Evolutionary conservation across 163 green algal genomes (phyloP).

Genomic region (Scenedesmus sp.): DNA sequence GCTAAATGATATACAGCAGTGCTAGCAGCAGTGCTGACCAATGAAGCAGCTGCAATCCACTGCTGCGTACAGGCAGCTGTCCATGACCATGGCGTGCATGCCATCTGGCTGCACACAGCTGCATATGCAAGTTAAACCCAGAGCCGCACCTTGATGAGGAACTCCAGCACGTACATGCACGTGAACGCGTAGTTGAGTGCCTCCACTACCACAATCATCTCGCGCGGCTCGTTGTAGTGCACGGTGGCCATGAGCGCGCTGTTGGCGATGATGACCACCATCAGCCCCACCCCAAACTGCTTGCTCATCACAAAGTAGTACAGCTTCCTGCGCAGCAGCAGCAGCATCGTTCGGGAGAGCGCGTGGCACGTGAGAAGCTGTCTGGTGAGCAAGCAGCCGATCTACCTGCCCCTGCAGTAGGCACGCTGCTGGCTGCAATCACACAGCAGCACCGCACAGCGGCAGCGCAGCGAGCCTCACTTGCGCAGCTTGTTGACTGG

Average conservation of each 20-base stretch:
- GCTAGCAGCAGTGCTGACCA: too few relatives aligned
- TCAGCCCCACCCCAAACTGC: constrained; percentile 70
- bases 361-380: too few relatives aligned
- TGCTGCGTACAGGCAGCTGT: not conserved
- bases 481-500: constrained; percentile 51
- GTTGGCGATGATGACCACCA: constrained; percentile 71
- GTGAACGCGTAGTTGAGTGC: constrained; percentile 79
- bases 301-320: constrained; percentile 53
- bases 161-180: constrained; percentile 74
- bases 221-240: constrained; percentile 56
- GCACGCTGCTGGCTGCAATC: not conserved
- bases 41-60: not conserved
- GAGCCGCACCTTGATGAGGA: constrained; percentile 65
- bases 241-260: constrained; percentile 69
- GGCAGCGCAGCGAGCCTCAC: not conserved
- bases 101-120: not conserved
- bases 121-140: not conserved
- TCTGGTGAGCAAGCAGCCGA: too few relatives aligned
- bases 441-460: not conserved
- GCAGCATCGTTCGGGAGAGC: not conserved
- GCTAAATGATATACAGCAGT: too few relatives aligned
- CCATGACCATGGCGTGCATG: not conserved
- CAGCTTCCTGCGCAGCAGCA: constrained; percentile 20
- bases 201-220: constrained; percentile 52
- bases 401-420: not conserved